Evolutionary conservation across 2,329 filamentous ascomycete genomes (phyloP).

Genomic region (Amesomyces nigricolor): DNA sequence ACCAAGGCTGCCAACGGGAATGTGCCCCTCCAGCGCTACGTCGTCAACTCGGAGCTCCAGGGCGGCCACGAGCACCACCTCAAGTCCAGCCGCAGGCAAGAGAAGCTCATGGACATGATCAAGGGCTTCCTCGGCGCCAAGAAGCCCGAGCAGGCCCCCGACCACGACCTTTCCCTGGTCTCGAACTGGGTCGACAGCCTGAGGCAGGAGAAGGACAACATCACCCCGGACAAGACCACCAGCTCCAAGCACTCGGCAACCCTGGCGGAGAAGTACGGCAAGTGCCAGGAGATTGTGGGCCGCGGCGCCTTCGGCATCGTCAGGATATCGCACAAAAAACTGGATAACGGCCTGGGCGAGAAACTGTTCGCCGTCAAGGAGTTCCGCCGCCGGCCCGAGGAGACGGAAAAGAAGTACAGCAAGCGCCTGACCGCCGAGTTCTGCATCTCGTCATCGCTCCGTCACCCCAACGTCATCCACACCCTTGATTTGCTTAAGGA

Average conservation of each 20-base stretch:
- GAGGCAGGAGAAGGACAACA: slow-evolving; percentile 75
- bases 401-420: slow-evolving; percentile 95
- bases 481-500: slow-evolving; percentile 94
- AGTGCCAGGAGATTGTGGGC: slow-evolving; percentile 94
- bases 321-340: slow-evolving; percentile 91
- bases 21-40: slow-evolving; percentile 43
- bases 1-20: slow-evolving; percentile 33
- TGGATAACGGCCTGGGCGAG: slow-evolving; percentile 73
- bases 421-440: slow-evolving; percentile 96
- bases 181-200: slow-evolving; percentile 94
- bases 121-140: slow-evolving; percentile 80
- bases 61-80: slow-evolving; percentile 83
- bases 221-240: slow-evolving; percentile 69
- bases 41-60: slow-evolving; percentile 44
- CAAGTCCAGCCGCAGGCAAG: slow-evolving; percentile 83
- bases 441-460: slow-evolving; percentile 93
- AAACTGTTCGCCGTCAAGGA: slow-evolving; percentile 97
- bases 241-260: slow-evolving; percentile 70
- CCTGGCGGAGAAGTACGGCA: slow-evolving; percentile 93
- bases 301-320: slow-evolving; percentile 97
- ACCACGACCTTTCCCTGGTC: slow-evolving; percentile 85
- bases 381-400: slow-evolving; percentile 87
- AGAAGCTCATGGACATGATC: slow-evolving; percentile 91
- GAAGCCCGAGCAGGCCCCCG: slow-evolving; percentile 69
- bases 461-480: slow-evolving; percentile 96